Evolutionary conservation across 495 filamentous ascomycete species (phyloP).

Genomic region (Aspergillus egyptiacus): DNA sequence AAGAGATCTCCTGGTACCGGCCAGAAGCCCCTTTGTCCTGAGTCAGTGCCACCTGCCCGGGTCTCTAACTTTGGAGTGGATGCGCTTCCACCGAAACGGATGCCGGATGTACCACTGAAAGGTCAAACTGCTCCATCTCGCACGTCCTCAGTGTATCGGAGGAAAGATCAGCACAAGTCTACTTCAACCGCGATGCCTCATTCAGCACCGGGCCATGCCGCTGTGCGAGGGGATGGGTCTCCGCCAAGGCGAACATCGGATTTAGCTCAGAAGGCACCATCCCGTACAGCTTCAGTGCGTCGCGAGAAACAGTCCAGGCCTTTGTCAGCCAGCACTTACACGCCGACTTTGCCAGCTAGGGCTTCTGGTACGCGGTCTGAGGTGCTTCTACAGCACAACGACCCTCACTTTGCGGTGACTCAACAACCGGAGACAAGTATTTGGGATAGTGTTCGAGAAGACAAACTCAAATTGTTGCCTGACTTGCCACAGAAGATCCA

Average conservation of each 20-base stretch:
- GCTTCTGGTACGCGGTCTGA: background rate
- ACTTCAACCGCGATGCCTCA: background rate
- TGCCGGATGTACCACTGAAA: background rate
- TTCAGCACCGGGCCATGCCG: background rate
- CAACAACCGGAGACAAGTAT: background rate
- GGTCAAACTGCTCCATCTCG: background rate
- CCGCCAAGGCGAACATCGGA: background rate
- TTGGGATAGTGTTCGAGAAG: background rate
- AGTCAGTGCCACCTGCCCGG: background rate
- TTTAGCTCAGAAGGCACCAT: background rate
- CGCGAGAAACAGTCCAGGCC: background rate
- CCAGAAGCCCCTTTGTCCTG: conserved; percentile 4
- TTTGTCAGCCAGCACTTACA: background rate
- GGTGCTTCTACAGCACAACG: background rate
- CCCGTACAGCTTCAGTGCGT: background rate
- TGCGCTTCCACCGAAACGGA: background rate
- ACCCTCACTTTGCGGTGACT: background rate
- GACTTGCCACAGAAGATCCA: background rate
- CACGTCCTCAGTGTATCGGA: background rate
- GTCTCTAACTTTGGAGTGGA: background rate
- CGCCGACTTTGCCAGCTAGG: background rate
- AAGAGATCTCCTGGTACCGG: background rate
- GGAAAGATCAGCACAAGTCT: background rate
- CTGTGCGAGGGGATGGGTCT: background rate
- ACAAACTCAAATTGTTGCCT: background rate